Evolutionary conservation across 768 basidiomycete genomes (phyloP).

Genomic region (Hygrophorus russula): DNA sequence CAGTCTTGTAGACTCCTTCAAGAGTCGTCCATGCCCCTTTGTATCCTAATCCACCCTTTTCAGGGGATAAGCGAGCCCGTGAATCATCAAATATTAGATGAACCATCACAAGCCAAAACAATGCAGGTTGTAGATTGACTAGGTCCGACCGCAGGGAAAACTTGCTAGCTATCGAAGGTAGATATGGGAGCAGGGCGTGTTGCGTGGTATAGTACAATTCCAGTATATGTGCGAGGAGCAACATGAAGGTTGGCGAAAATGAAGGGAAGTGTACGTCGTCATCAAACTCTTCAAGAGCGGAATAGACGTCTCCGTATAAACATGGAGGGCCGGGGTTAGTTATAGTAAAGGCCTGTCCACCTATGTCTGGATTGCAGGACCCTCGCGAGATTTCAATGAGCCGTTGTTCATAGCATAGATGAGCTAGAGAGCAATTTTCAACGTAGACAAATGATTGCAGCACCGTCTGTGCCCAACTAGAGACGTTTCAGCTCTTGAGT

Average conservation of each 20-base stretch:
- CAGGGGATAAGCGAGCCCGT: slow-evolving; percentile 42
- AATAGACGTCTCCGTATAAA: slow-evolving; percentile 55
- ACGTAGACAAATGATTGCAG: slow-evolving; percentile 62
- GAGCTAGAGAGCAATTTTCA: slow-evolving; percentile 65
- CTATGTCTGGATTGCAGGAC: slow-evolving; percentile 45
- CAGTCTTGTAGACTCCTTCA: slow-evolving; percentile 47
- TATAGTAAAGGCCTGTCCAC: slow-evolving; percentile 59
- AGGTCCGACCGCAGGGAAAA: slow-evolving; percentile 42
- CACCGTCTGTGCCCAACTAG: slow-evolving; percentile 44
- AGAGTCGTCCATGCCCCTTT: slow-evolving; percentile 45
- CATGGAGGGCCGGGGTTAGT: slow-evolving; percentile 54
- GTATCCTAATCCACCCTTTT: slow-evolving; percentile 56
- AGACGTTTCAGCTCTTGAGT: too few species aligned
- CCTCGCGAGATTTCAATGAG: slow-evolving; percentile 38
- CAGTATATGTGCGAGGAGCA: slow-evolving; percentile 48
- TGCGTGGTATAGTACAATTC: slow-evolving; percentile 44
- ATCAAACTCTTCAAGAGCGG: slow-evolving; percentile 41
- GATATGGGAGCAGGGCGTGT: slow-evolving; percentile 23
- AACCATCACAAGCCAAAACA: slow-evolving; percentile 40
- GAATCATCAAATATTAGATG: slow-evolving; percentile 58
- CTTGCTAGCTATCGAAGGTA: slow-evolving; percentile 21
- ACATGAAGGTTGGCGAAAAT: slow-evolving; percentile 53
- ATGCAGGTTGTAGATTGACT: slow-evolving; percentile 46
- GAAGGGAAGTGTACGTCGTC: slow-evolving; percentile 43
- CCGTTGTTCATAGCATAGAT: slow-evolving; percentile 63